phyloP scores from a whole-genome alignment of 495 filamentous ascomycete genomes.

The Neurospora sp. region DNA sequence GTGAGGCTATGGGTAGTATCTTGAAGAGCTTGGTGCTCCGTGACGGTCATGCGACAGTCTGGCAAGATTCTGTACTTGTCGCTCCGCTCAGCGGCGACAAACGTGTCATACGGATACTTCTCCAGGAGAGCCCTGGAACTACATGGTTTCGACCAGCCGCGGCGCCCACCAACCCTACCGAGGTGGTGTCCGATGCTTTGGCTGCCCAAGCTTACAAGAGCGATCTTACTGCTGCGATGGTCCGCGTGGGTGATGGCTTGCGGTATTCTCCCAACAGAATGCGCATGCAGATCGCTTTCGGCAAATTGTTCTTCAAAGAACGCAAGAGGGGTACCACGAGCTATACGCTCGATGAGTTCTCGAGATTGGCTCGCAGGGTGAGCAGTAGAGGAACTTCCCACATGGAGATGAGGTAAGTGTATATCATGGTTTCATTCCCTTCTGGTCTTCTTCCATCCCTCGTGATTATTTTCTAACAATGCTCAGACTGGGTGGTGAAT shows the following conservation, averaged over 20 bases:
- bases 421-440: not conserved
- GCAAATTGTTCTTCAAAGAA: constrained; percentile 37
- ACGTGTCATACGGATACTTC: not conserved
- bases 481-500: not conserved
- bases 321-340: constrained; percentile 28
- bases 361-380: constrained; percentile 28
- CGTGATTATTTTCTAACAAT: not conserved
- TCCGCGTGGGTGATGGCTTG: not conserved
- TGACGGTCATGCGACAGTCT: constrained; percentile 5
- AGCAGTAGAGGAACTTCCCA: constrained; percentile 19
- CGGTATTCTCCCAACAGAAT: constrained; percentile 13
- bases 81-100: not conserved
- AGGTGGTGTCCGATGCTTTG: not conserved
- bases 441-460: not conserved
- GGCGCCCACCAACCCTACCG: not conserved
- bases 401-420: constrained; percentile 28
- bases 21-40: not conserved
- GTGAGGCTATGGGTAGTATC: not conserved
- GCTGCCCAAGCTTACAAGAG: constrained; percentile 3
- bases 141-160: constrained; percentile 2
- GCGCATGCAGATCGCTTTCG: constrained; percentile 47
- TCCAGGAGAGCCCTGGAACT: not conserved
- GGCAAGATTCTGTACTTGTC: constrained; percentile 5
- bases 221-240: constrained; percentile 1
- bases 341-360: constrained; percentile 42